Base-by-base conservation (phyloP, 1,139 yeast genomes). In the Lodderomyces beijingensis region DNA sequence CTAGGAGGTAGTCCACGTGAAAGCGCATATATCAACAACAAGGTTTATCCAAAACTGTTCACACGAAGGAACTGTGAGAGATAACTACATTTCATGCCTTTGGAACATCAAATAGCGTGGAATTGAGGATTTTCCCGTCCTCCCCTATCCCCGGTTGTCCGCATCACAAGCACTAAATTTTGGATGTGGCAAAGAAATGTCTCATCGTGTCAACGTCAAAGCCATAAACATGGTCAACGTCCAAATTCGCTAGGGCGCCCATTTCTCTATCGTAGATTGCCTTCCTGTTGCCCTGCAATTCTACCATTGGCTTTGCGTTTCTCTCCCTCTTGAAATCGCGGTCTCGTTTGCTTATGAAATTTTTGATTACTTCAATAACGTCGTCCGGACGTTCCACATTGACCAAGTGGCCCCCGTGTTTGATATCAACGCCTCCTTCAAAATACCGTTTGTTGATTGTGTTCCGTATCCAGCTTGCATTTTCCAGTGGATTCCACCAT, bases 301-400 rank as follows among this genome's bases (percentile, higher is more conserved):
- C 39, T 11, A 48, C 39, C 33, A 61, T 65, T 0, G 67, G 65
- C 18, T 44, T 43, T 4, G 35, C 31, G 35, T 36, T 24, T 38
- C 30, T 19, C 42, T 43, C 32, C 41, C 29, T 20, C 9, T 34
- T 31, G 15, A 51, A 54, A 13, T 45, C 39, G 3, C 28, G 24
- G 16, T 43, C 41, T 37, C 59, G 45, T 25, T 45, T 42, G 6
- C 34, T 32, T 8, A 45, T 35, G 10, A 47, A 36, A 3, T 47
- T 43, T 2, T 26, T 25, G 14, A 63, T 46, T 3, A 51, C 36
- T 1, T 43, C 45, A 18, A 73, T 45, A 2, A 64, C 51, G 11
- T 56, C 69, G 33, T 76, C 79, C 1, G 84, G 86, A 31, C 45
- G 46, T 43, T 78, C 84, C 18, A 69, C 69, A 36, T 69, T 66